A percentile compares a stretch with the other conserved stretches of the same genome.
These are phyloP conservation scores for Fusarium tupiense DNA, from an alignment of 2,329 filamentous ascomycete genomes.

Conservation along the genomic window DNA sequence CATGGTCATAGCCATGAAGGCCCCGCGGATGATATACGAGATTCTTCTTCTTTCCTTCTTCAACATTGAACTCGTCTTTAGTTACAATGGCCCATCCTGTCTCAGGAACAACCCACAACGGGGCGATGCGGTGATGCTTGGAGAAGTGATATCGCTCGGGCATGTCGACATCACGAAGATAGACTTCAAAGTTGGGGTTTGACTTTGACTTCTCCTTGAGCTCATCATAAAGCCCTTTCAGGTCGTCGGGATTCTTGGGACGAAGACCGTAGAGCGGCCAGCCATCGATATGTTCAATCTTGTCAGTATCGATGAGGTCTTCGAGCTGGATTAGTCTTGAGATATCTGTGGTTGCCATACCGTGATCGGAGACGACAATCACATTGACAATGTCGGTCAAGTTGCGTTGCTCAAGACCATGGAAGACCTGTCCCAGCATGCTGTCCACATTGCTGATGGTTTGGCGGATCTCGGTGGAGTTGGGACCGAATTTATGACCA, in stretches of 20 bases:
- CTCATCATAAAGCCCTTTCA: constrained; percentile 73
- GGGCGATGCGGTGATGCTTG: constrained; percentile 88
- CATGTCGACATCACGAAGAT: constrained; percentile 88
- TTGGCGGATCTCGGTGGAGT: constrained; percentile 86
- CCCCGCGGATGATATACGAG: constrained; percentile 81
- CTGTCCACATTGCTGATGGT: constrained; percentile 83
- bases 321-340: constrained; percentile 87
- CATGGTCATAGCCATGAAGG: constrained; percentile 93
- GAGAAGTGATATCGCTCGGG: constrained; percentile 92
- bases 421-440: constrained; percentile 82
- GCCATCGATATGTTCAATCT: constrained; percentile 87
- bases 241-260: constrained; percentile 74
- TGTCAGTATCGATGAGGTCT: constrained; percentile 79
- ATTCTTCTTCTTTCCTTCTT: constrained; percentile 69
- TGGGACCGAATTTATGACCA: constrained; percentile 90
- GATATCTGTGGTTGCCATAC: constrained; percentile 93
- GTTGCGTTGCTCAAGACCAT: constrained; percentile 81
- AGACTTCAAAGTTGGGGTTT: constrained; percentile 83
- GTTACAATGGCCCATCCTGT: constrained; percentile 92
- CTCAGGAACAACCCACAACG: constrained; percentile 92
- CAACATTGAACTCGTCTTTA: constrained; percentile 79
- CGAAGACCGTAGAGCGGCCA: constrained; percentile 94
- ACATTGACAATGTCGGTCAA: constrained; percentile 91
- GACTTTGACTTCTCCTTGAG: constrained; percentile 65
- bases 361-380: constrained; percentile 96